Evolutionary conservation across 2,329 filamentous ascomycete genomes (phyloP).

Genomic region (Epichloe sylvatica): DNA sequence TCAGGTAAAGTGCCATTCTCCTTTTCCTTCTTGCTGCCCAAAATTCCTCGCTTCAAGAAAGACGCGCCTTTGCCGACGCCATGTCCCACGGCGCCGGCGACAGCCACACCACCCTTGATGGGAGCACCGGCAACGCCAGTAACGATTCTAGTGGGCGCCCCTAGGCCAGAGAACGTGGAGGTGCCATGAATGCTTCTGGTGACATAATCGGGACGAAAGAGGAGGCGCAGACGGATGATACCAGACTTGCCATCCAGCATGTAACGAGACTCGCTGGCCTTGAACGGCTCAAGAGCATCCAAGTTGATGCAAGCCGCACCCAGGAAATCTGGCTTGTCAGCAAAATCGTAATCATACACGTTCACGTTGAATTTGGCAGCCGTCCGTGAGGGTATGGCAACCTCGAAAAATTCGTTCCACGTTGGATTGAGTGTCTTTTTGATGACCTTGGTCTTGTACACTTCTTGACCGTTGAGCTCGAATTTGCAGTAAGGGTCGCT

Average conservation of each 20-base stretch:
- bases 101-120: constrained; percentile 80
- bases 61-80: constrained; percentile 80
- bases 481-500: constrained; percentile 97
- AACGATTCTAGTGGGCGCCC: constrained; percentile 74
- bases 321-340: constrained; percentile 84
- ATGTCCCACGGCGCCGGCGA: constrained; percentile 56
- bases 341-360: constrained; percentile 94
- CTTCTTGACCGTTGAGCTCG: constrained; percentile 70
- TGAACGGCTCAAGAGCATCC: constrained; percentile 71
- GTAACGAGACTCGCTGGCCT: constrained; percentile 58
- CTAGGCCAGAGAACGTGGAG: constrained; percentile 84
- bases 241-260: constrained; percentile 82
- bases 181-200: constrained; percentile 76
- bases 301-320: constrained; percentile 66
- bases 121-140: constrained; percentile 69
- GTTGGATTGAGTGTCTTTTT: constrained; percentile 93
- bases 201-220: constrained; percentile 91
- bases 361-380: constrained; percentile 70
- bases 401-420: constrained; percentile 95
- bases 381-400: constrained; percentile 68
- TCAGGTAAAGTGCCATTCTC: constrained; percentile 35
- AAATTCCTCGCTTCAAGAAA: constrained; percentile 77
- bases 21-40: constrained; percentile 54
- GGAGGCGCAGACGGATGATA: constrained; percentile 62
- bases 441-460: constrained; percentile 88